Base-by-base conservation (phyloP, 345 rosid species). In the Barbarea vulgaris region DNA sequence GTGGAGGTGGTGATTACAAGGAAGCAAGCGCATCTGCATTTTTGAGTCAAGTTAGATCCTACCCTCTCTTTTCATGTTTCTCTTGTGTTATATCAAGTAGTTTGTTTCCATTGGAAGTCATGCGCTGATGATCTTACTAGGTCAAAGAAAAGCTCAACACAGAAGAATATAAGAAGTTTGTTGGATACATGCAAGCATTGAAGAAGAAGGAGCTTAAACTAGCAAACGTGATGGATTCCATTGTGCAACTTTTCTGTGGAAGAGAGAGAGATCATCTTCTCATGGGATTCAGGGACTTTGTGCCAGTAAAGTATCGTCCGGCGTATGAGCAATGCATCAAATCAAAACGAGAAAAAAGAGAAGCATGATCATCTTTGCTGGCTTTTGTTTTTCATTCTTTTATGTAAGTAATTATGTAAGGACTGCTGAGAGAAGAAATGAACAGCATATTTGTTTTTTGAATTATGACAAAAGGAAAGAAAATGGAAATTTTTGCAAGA, bases 181-280 rank as follows among this genome's bases (percentile, higher is more conserved):
- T 95, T 33, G 96, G 90, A 48, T 85, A 83, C 70, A 84, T 95
- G 90, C 91, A 86, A 83, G 96, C 92, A 61, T 74, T 89, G 82
- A 95, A 90, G 84, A 90, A 93, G 37, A 89, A 90, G 75, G 90
- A 86, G 69, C 82, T 86, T 77, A 84, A 85, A 47, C 70, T 88
- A 72, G 82, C 81, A 62, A 69, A 65, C 51, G 88, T 92, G 77
- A 76, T 90, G 72, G 83, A 85, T 67, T 85, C 89, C 28, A 86
- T 95, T 67, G 89, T 85, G 59, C 79, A 73, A 76, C 77, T 95
- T 48, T 90, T 95, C 76, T 74, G 88, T 63, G 91, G 85, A 72
- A 82, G 81, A 30, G 96, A 89, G 61, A 80, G 90, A 81, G 79
- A 65, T 72, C 85, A 81, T 69, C 97, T 95, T 77, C 96, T 86